These are phyloP conservation scores for Microcera coccophila DNA, from an alignment of 2,329 filamentous ascomycete species.

Conservation along the genomic window DNA sequence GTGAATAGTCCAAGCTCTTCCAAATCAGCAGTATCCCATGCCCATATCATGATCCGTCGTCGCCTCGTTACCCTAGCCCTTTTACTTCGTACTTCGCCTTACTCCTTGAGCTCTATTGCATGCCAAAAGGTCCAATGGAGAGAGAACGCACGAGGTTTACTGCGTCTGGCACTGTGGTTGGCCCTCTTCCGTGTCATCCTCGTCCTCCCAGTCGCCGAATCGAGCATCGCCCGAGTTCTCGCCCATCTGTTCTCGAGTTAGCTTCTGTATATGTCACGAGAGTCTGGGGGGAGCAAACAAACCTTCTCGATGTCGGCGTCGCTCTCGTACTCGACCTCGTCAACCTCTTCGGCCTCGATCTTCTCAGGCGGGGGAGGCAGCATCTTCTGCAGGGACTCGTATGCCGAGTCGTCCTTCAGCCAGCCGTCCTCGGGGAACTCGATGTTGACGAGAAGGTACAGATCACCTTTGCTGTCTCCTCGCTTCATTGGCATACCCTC, in stretches of 20 bases:
- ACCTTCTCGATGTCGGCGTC: constrained; percentile 78
- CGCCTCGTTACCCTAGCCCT: constrained; percentile 21
- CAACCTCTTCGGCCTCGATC: constrained; percentile 69
- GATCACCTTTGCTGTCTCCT: constrained; percentile 76
- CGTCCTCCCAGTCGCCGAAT: constrained; percentile 66
- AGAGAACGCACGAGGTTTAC: constrained; percentile 40
- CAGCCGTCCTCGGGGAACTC: constrained; percentile 86
- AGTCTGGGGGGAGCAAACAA: constrained; percentile 27
- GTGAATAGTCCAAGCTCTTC: background rate
- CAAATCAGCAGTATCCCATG: background rate
- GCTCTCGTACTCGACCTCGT: constrained; percentile 84
- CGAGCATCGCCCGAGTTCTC: constrained; percentile 66
- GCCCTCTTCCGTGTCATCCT: constrained; percentile 64
- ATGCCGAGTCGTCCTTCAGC: constrained; percentile 66
- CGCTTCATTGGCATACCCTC: constrained; percentile 95
- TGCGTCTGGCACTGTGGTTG: constrained; percentile 70
- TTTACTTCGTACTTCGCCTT: background rate
- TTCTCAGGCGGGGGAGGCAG: constrained; percentile 62
- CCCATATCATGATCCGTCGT: constrained; percentile 21
- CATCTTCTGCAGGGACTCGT: constrained; percentile 68
- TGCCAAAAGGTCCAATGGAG: background rate
- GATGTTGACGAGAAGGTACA: constrained; percentile 82
- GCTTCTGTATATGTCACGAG: background rate
- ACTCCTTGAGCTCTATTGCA: background rate
- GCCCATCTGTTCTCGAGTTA: constrained; percentile 54